Evolutionary conservation across 2,329 filamentous ascomycete species (phyloP).

Genomic region (Graphilbum fragrans): DNA sequence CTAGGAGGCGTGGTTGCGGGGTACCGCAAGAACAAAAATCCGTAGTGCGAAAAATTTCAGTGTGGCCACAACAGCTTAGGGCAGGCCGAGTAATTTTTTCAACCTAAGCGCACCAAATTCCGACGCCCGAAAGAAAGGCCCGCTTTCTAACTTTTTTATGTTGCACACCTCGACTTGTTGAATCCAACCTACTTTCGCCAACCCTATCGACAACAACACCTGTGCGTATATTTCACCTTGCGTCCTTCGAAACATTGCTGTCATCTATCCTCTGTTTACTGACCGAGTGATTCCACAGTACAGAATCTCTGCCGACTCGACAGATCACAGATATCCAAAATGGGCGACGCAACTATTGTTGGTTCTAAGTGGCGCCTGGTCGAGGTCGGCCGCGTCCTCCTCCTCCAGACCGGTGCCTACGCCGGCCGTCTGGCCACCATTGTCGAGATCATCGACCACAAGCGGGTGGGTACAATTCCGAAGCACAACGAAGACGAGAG

Average conservation of each 20-base stretch:
- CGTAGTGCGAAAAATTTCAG: constrained; percentile 6
- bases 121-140: neutral
- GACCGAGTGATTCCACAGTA: too few species aligned
- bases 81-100: constrained; percentile 12
- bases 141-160: neutral
- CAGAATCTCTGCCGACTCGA: neutral
- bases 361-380: constrained; percentile 86
- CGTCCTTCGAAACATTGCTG: too few species aligned
- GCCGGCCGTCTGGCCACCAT: constrained; percentile 82
- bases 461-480: constrained; percentile 73
- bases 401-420: constrained; percentile 74
- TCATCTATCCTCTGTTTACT: too few species aligned
- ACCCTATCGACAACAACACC: too few species aligned
- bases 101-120: constrained; percentile 10
- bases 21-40: constrained; percentile 8
- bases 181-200: too few species aligned
- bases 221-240: too few species aligned
- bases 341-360: constrained; percentile 75
- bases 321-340: constrained; percentile 40
- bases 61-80: constrained; percentile 7
- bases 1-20: neutral
- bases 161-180: neutral
- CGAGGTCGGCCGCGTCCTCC: constrained; percentile 94
- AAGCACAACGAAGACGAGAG: neutral
- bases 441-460: constrained; percentile 99